phyloP scores from a whole-genome alignment of 1,284 basidiomycete genomes.

The Amylostereum chailletii region DNA sequence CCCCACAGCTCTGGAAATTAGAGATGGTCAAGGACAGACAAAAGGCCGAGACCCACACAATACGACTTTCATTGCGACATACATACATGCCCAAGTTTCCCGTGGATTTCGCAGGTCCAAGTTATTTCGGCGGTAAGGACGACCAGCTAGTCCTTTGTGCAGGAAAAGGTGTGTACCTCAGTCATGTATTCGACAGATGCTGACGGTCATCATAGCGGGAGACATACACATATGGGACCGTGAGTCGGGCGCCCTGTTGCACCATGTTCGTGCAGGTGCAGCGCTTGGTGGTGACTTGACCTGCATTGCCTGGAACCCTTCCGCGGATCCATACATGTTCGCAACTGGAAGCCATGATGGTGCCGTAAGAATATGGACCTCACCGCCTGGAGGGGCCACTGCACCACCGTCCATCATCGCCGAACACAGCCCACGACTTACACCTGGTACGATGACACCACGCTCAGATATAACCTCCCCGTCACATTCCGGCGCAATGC shows the following conservation, averaged over 20 bases:
- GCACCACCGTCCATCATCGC: slow-evolving; percentile 2
- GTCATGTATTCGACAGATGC: neutral
- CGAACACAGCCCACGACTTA: slow-evolving; percentile 1
- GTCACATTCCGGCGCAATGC: slow-evolving; percentile 7
- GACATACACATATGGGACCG: slow-evolving; percentile 82
- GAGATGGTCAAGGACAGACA: slow-evolving; percentile 49
- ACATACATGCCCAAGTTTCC: slow-evolving; percentile 62
- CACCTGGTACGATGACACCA: slow-evolving; percentile 17
- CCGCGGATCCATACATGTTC: slow-evolving; percentile 67
- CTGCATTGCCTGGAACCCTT: slow-evolving; percentile 70
- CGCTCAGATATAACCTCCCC: slow-evolving; percentile 11
- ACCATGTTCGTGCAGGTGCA: slow-evolving; percentile 52
- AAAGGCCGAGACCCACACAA: slow-evolving; percentile 21
- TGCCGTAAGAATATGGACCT: slow-evolving; percentile 63
- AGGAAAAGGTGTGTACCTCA: slow-evolving; percentile 46
- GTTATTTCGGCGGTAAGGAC: slow-evolving; percentile 71
- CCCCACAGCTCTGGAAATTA: slow-evolving; percentile 75
- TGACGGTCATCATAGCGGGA: slow-evolving; percentile 39
- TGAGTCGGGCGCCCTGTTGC: slow-evolving; percentile 59
- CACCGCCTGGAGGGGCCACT: slow-evolving; percentile 1
- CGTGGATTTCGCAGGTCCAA: slow-evolving; percentile 71
- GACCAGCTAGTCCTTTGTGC: slow-evolving; percentile 71
- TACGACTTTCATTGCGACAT: slow-evolving; percentile 48
- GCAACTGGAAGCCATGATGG: slow-evolving; percentile 74
- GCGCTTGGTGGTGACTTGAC: slow-evolving; percentile 60